Percentiles rank a stretch among this genome's conserved stretches.
Conservation (phyloP, 139 green algal species). For the Parachlorella kessleri region DNA sequence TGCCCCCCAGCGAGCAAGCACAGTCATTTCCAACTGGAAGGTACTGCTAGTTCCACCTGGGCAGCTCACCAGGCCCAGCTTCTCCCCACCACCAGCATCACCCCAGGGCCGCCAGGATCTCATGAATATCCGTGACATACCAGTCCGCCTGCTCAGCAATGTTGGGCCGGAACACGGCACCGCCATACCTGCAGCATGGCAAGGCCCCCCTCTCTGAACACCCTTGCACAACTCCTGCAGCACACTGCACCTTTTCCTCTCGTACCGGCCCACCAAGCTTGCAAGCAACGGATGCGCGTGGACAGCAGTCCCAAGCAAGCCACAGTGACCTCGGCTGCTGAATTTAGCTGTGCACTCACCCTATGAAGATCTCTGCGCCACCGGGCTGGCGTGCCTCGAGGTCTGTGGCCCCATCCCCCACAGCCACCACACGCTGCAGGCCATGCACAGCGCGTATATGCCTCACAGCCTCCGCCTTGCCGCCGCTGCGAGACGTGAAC, state of each 20-base stretch:
- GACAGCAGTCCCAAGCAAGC: not conserved
- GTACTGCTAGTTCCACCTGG: too few species aligned
- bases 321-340: not conserved
- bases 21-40: too few species aligned
- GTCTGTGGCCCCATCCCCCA: slow-evolving; percentile 98
- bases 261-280: not conserved
- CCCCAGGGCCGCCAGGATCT: slow-evolving; percentile 52
- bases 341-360: slow-evolving; percentile 49
- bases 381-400: slow-evolving; percentile 83
- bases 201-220: too few species aligned
- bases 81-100: too few species aligned
- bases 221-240: too few species aligned
- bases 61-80: too few species aligned
- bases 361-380: slow-evolving; percentile 94
- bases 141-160: slow-evolving; percentile 91
- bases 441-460: slow-evolving; percentile 79
- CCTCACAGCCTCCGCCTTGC: slow-evolving; percentile 88
- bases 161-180: slow-evolving; percentile 76
- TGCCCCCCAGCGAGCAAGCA: too few species aligned
- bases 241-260: too few species aligned
- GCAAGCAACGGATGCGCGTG: not conserved
- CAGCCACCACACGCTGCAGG: slow-evolving; percentile 83
- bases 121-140: slow-evolving; percentile 79
- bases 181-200: slow-evolving; percentile 91
- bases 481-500: slow-evolving; percentile 89